Evolutionary conservation across 2,329 filamentous ascomycete genomes (phyloP), one percentile per base, ranked within the genome.

Genomic region (Penicillium fuscoglaucum): DNA sequence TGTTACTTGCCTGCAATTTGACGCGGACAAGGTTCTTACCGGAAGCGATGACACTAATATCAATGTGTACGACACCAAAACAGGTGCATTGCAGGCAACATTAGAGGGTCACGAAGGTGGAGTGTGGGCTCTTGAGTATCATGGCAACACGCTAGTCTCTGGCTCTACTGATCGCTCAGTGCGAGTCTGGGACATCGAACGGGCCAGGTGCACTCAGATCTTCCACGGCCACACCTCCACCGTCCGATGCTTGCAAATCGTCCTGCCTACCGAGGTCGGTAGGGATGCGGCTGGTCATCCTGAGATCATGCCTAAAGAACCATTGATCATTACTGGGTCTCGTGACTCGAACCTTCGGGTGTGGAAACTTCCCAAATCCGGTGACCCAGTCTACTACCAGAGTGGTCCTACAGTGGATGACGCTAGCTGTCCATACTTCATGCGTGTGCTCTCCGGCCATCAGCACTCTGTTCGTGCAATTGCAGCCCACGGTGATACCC

Each of bases 111-210:
- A 99, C 67, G 95, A 99, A 74, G 95, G 95, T 35, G 95, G 95
- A 46, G 95, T 99, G 1, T 99, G 95, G 95, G 95, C 95, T 31
- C 79, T 99, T 53, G 93, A 98, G 74, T 99, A 98, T 72, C 89
- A 97, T 71, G 93, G 93, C 51, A 97, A 98, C 71, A 91, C 90
- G 17, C 80, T 99, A 21, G 95, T 99, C 2, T 99, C 95, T 17
- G 95, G 95, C 2, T 97, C 93, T 7, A 99, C 95, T 0, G 95
- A 99, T 76, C 84, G 95, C 47, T 96, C 95, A 12, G 95, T 99
- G n/a, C 87, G 95, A n/a, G 93, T 99, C 0, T 99, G 95, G 95
- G 93, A 99, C 72, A 97, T 99, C 63, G 91, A 96, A 70, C 89
- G 89, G 68, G 95, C 93, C 0, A 85, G 90, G 46, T 97, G 93